A percentile compares a stretch with the other conserved stretches of the same genome.
Conservation (phyloP, 306 rosid genomes). For the Cucurbita maxima region DNA sequence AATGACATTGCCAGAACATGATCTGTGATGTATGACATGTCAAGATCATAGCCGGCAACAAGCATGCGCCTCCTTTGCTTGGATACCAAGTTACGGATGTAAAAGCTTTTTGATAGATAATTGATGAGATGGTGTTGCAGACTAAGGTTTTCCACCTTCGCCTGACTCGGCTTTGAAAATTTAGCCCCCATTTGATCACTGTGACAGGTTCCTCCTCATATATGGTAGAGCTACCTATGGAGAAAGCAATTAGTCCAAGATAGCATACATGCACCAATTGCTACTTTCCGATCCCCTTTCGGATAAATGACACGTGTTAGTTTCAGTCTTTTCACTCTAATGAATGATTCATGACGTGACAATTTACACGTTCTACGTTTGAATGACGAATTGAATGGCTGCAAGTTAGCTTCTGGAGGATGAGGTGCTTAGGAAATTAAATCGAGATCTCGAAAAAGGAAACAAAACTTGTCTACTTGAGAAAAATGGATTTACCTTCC, state of each 20-base stretch:
- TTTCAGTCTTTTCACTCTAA: background rate
- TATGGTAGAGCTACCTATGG: slow-evolving; percentile 18
- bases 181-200: slow-evolving; percentile 58
- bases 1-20: slow-evolving; percentile 81
- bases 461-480: too few species aligned
- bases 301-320: background rate
- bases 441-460: too few species aligned
- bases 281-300: too few species aligned
- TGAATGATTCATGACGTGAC: too few species aligned
- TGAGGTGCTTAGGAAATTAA: too few species aligned
- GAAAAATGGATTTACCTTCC: too few species aligned
- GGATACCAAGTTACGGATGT: slow-evolving; percentile 78
- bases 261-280: background rate
- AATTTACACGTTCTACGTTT: background rate
- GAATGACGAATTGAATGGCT: too few species aligned
- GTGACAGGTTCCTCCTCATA: slow-evolving; percentile 15
- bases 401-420: too few species aligned
- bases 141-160: slow-evolving; percentile 20
- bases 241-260: background rate
- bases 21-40: slow-evolving; percentile 89
- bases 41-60: slow-evolving; percentile 91
- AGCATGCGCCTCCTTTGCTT: slow-evolving; percentile 86
- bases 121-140: slow-evolving; percentile 46
- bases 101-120: slow-evolving; percentile 47
- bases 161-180: slow-evolving; percentile 29